A percentile compares a stretch with the other conserved stretches of the same genome.
phyloP scores from a whole-genome alignment of 352 stramenopile species.

The Phytophthora citricola region DNA sequence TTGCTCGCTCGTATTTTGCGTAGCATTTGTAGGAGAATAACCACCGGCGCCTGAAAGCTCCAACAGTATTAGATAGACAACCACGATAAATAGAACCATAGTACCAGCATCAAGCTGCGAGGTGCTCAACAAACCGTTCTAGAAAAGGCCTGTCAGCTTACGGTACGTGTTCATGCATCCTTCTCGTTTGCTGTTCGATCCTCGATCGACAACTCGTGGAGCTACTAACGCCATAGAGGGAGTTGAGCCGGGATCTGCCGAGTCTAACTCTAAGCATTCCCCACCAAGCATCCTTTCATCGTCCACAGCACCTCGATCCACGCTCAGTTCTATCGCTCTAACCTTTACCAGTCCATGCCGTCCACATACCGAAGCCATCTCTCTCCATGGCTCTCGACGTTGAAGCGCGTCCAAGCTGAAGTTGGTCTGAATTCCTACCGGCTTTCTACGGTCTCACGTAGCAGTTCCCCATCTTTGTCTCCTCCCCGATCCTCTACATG shows the following conservation, averaged over 20 bases:
- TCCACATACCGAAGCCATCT: constrained; percentile 6
- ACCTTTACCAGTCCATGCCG: neutral
- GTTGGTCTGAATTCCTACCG: constrained; percentile 20
- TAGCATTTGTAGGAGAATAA: too few relatives aligned
- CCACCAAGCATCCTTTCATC: neutral
- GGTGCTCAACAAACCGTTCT: neutral
- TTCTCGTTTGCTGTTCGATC: constrained; percentile 25
- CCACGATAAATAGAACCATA: too few relatives aligned
- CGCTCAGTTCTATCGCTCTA: constrained; percentile 11
- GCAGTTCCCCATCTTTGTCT: constrained; percentile 25
- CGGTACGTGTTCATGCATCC: neutral
- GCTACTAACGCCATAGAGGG: constrained; percentile 13
- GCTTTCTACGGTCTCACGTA: constrained; percentile 21
- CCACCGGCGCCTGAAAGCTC: too few relatives aligned
- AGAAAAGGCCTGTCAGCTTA: neutral
- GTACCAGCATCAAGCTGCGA: too few relatives aligned
- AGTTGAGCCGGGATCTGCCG: constrained; percentile 17
- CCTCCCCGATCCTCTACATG: constrained; percentile 27
- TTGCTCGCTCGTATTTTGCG: too few relatives aligned
- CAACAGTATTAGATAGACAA: too few relatives aligned
- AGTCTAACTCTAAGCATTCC: too few relatives aligned
- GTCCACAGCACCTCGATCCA: constrained; percentile 1
- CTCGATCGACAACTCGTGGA: constrained; percentile 19
- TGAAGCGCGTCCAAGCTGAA: constrained; percentile 24
- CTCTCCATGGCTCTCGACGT: constrained; percentile 8